Evolutionary conservation across 1,284 basidiomycete genomes (phyloP).

Genomic region (Leucoagaricus sp.): DNA sequence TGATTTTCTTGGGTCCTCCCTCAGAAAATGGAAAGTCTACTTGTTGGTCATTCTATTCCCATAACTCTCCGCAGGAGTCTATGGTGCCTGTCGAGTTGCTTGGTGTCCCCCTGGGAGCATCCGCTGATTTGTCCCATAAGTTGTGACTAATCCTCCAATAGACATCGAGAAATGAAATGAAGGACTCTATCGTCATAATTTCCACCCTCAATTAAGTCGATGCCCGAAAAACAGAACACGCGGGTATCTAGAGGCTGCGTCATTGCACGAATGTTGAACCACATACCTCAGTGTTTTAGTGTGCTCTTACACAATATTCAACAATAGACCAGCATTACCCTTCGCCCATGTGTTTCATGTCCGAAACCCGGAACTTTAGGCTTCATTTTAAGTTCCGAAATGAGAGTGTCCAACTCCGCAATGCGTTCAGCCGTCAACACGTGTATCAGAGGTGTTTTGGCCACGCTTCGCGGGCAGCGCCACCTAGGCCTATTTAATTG

Average conservation of each 20-base stretch:
- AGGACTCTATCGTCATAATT: neutral
- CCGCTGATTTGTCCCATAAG: neutral
- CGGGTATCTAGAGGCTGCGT: no score
- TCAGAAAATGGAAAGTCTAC: neutral
- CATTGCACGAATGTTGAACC: no score
- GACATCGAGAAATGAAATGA: neutral
- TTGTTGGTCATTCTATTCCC: neutral
- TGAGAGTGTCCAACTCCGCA: neutral
- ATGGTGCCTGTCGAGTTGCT: slow-evolving; percentile 3
- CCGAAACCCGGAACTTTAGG: neutral
- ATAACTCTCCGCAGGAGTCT: neutral
- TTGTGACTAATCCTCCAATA: neutral
- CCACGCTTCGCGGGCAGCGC: neutral
- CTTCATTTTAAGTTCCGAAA: no score
- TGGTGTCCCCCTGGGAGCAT: neutral
- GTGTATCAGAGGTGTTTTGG: neutral
- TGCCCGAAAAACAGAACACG: no score
- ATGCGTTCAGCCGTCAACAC: neutral
- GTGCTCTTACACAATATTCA: no score
- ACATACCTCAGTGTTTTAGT: no score
- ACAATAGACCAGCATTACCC: neutral
- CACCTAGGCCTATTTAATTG: neutral
- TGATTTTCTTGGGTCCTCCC: neutral
- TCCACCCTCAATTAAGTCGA: neutral
- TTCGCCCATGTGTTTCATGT: neutral